Conservation (phyloP, 78 protist genomes). For the Paulinella micropora region DNA sequence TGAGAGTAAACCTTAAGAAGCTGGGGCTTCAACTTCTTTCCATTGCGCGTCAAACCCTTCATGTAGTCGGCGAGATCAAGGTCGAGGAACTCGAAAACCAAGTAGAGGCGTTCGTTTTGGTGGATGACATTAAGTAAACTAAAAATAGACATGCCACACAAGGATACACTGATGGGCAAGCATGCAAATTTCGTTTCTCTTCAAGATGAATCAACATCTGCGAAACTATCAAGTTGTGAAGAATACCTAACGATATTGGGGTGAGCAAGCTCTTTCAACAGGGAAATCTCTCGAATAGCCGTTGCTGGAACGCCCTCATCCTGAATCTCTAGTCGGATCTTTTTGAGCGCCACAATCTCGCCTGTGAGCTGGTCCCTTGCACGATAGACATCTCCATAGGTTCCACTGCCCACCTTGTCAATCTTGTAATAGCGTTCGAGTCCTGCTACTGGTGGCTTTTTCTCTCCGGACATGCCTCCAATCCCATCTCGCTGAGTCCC, state of each 20-base stretch:
- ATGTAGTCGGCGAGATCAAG: constrained; percentile 83
- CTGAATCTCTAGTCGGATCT: constrained; percentile 80
- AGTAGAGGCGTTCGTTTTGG: constrained; percentile 64
- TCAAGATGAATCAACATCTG: not conserved
- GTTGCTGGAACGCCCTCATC: constrained; percentile 97
- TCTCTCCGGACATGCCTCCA: too few species aligned
- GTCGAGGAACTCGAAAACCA: constrained; percentile 90
- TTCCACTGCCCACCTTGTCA: constrained; percentile 94
- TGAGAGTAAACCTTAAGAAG: too few species aligned
- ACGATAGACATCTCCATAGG: constrained; percentile 96
- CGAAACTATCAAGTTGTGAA: not conserved
- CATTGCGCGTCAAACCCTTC: too few species aligned
- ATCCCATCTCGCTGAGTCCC: too few species aligned
- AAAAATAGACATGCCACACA: too few species aligned
- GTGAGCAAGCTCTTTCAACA: constrained; percentile 82
- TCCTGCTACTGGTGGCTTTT: too few species aligned
- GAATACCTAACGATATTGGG: constrained; percentile 74
- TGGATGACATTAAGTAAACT: constrained; percentile 82
- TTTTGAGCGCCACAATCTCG: constrained; percentile 82
- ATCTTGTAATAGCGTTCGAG: constrained; percentile 42
- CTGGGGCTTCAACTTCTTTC: too few species aligned
- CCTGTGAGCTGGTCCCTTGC: constrained; percentile 62
- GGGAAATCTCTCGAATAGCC: constrained; percentile 89
- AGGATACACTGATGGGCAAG: too few species aligned
- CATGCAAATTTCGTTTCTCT: not conserved